Conservation (phyloP, 202 grass and related monocot species). For the Panicum hallii region DNA sequence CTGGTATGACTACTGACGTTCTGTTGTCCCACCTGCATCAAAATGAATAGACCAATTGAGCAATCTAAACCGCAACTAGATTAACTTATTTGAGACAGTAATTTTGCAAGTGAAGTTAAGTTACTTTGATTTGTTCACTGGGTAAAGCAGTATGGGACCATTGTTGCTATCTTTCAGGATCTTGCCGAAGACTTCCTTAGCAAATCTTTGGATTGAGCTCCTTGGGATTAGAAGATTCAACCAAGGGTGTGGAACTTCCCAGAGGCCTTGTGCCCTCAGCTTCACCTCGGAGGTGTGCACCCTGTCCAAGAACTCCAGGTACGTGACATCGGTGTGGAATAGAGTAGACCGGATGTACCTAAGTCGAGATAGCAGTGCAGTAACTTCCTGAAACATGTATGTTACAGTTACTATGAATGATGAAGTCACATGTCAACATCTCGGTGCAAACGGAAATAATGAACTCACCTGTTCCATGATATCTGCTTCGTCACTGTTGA, state of each 20-base stretch:
- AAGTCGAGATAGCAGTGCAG: conserved; percentile 64
- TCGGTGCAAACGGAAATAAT: conserved; percentile 21
- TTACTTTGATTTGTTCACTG: conserved; percentile 92
- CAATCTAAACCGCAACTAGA: conserved; percentile 1
- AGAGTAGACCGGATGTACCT: conserved; percentile 82
- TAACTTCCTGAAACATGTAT: conserved; percentile 62
- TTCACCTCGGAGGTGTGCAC: conserved; percentile 85
- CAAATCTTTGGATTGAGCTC: conserved; percentile 73
- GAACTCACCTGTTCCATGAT: conserved; percentile 67
- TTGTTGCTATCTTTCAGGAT: conserved; percentile 87
- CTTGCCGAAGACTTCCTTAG: conserved; percentile 81
- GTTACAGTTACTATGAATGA: neutral
- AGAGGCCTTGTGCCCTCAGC: conserved; percentile 81
- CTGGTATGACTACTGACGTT: conserved; percentile 82
- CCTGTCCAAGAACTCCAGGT: conserved; percentile 90
- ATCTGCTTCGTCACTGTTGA: conserved; percentile 51
- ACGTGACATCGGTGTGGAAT: conserved; percentile 86
- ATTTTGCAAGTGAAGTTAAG: neutral
- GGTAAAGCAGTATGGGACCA: conserved; percentile 95
- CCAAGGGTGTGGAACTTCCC: conserved; percentile 98
- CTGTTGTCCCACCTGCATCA: conserved; percentile 84
- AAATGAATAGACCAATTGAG: conserved; percentile 30
- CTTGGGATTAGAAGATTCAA: conserved; percentile 91
- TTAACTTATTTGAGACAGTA: neutral
- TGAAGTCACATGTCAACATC: conserved; percentile 39